Evolutionary conservation across 2,329 filamentous ascomycete genomes (phyloP).

Genomic region (Sporothrix protearum): DNA sequence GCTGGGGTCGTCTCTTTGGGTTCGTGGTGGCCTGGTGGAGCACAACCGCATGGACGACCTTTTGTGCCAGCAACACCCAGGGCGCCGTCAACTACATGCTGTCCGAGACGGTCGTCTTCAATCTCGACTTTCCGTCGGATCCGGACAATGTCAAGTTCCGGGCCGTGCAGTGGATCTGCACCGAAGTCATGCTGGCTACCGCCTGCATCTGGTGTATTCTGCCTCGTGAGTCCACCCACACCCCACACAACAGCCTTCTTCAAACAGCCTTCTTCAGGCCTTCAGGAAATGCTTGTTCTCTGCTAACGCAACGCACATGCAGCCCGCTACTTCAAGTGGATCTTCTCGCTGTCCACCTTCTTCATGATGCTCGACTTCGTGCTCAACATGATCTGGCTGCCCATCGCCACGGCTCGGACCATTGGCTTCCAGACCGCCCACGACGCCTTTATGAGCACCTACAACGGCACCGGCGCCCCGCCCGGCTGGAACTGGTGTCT

Average conservation of each 20-base stretch:
- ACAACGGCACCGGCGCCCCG: slow-evolving; percentile 25
- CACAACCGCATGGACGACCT: slow-evolving; percentile 26
- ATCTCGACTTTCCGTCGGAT: slow-evolving; percentile 23
- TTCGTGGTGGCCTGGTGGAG: slow-evolving; percentile 34
- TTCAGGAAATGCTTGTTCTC: too few species aligned
- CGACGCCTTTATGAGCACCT: slow-evolving; percentile 26
- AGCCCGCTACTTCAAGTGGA: slow-evolving; percentile 23
- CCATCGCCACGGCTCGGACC: slow-evolving; percentile 21
- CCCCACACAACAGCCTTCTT: too few species aligned
- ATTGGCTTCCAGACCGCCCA: slow-evolving; percentile 24
- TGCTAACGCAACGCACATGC: not conserved
- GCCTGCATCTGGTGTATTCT: slow-evolving; percentile 23
- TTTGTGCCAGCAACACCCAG: slow-evolving; percentile 27
- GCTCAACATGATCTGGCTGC: slow-evolving; percentile 27
- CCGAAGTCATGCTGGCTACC: slow-evolving; percentile 23
- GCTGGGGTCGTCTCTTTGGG: slow-evolving; percentile 50
- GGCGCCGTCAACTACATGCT: slow-evolving; percentile 25
- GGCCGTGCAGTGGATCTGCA: slow-evolving; percentile 26
- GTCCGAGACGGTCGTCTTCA: slow-evolving; percentile 24
- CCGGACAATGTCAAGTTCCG: slow-evolving; percentile 20
- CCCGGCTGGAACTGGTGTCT: slow-evolving; percentile 27
- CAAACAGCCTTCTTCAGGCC: too few species aligned
- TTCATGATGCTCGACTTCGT: slow-evolving; percentile 24
- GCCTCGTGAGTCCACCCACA: slow-evolving; percentile 14
- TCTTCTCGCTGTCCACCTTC: slow-evolving; percentile 22